phyloP scores from a whole-genome alignment of 306 rosid genomes.

The Rosa lucieae region DNA sequence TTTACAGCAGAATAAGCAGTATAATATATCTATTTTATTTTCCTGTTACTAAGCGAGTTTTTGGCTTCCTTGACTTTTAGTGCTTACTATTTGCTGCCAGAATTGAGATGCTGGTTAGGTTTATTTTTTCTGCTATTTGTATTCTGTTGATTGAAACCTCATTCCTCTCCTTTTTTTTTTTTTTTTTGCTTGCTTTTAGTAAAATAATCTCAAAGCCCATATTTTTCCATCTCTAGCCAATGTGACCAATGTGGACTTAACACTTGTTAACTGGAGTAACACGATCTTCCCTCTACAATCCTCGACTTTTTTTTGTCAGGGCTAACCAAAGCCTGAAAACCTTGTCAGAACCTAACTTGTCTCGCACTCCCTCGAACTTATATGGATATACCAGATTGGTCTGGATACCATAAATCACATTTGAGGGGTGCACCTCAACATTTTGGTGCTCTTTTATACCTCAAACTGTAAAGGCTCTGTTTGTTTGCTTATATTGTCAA shows the following conservation, averaged over 20 bases:
- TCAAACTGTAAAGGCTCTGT: neutral
- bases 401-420: neutral
- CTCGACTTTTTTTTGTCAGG: neutral
- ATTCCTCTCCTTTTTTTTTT: neutral
- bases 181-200: neutral
- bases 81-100: neutral
- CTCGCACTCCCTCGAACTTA: neutral
- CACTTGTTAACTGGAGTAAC: neutral
- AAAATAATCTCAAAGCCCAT: neutral
- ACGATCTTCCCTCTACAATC: neutral
- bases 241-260: neutral
- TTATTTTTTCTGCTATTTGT: neutral
- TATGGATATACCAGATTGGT: neutral
- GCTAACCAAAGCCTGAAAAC: neutral
- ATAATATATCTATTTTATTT: neutral
- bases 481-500: neutral
- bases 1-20: neutral
- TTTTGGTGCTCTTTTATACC: neutral
- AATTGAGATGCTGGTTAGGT: constrained; percentile 4
- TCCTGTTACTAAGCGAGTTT: neutral
- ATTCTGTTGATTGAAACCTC: neutral
- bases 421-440: neutral
- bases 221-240: neutral
- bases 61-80: neutral
- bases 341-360: constrained; percentile 6